Evolutionary conservation across 495 filamentous ascomycete genomes (phyloP), one percentile per base, ranked within the genome.

Genomic region (Penicillium coffeae): DNA sequence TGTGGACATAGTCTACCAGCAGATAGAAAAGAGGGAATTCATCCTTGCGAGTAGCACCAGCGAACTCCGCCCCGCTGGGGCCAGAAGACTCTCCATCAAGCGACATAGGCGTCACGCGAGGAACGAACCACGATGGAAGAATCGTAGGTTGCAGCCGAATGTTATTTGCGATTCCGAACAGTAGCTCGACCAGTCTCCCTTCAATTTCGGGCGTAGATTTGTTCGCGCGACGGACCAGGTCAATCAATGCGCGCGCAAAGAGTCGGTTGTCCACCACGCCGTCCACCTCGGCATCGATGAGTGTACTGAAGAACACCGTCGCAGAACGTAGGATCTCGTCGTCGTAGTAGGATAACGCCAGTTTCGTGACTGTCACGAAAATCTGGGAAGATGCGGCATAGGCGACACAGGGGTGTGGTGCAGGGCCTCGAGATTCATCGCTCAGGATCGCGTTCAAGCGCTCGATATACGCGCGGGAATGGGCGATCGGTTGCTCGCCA

Each of bases 21-120:
- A 96, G 71, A 65, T 96, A 97, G 70, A 96, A 97, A 18, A 99
- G 61, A 1, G 93, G 93, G 59, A 99, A 97, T 55, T 94, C 90
- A 56, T 92, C 87, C 65, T 90, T 95, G 53, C 94, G 84, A 27
- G 86, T 93, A 36, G 85, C 78, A 16, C 91, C 90, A 1, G 86
- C 87, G 64, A 94, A 96, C 63, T 82, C 71, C 7, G 68, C 62
- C 75, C 71, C 88, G 74, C 51, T 73, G 46, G 62, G 69, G 21
- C 65, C 70, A 55, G 65, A 62, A 9, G 56, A 56, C 42, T 65
- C 76, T 37, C 69, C 69, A 42, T 78, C 76, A 14, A 57, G 63
- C 45, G 44, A 63, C 47, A 65, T 64, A 43, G 56, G 56, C 8
- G 58, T 56, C 3, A 38, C 60, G 50, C 50, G 65, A 51, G 64